phyloP scores from a whole-genome alignment of 306 rosid species.

The Cucumis hystrix region DNA sequence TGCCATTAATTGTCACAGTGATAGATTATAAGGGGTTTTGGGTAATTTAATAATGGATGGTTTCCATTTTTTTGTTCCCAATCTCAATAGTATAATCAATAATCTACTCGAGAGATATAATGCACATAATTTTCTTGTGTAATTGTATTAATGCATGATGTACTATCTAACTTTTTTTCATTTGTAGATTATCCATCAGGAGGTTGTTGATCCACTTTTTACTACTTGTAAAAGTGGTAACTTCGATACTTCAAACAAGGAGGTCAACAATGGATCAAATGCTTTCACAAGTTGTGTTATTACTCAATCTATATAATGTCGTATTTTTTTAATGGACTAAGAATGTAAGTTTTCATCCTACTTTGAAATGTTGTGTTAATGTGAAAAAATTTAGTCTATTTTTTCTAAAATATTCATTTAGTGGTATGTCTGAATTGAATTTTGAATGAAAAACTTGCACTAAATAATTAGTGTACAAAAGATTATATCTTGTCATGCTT shows the following conservation, averaged over 20 bases:
- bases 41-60: background rate
- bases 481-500: background rate
- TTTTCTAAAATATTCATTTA: background rate
- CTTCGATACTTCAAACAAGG: constrained; percentile 84
- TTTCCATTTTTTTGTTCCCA: background rate
- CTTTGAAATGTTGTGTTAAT: background rate
- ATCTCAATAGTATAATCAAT: background rate
- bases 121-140: background rate
- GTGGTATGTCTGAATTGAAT: background rate
- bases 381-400: background rate
- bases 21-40: background rate
- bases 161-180: constrained; percentile 5
- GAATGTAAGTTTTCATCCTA: constrained; percentile 38
- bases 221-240: constrained; percentile 67
- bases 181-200: constrained; percentile 51
- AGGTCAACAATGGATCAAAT: constrained; percentile 75
- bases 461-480: background rate
- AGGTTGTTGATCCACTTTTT: no score
- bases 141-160: background rate
- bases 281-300: constrained; percentile 48
- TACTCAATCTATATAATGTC: background rate
- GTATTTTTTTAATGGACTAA: constrained; percentile 24
- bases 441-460: background rate
- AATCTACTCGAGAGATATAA: background rate
- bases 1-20: background rate